These are phyloP conservation scores for Tausonia pullulans DNA, from an alignment of 1,284 basidiomycete species.

Conservation along the genomic window DNA sequence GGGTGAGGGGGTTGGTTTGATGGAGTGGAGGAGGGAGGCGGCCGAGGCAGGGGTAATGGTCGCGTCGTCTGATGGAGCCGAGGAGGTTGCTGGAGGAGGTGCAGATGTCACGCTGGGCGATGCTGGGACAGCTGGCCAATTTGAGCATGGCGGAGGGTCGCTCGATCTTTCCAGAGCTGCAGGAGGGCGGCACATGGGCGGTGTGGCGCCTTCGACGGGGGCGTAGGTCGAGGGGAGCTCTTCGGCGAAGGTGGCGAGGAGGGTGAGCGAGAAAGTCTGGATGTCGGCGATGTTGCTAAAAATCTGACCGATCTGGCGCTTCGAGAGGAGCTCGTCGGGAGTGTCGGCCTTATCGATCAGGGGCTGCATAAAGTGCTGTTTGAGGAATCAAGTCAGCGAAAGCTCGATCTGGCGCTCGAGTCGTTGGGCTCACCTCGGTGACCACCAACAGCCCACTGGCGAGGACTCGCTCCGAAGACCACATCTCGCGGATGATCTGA, in stretches of 20 bases:
- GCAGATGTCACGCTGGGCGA: not conserved
- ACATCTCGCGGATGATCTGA: slow-evolving; percentile 60
- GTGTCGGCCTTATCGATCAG: slow-evolving; percentile 59
- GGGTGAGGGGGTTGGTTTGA: not conserved
- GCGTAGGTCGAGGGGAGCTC: slow-evolving; percentile 38
- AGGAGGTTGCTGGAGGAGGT: not conserved
- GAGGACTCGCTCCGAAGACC: slow-evolving; percentile 66
- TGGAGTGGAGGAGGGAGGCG: slow-evolving; percentile 19
- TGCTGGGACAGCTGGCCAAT: not conserved
- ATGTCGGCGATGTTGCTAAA: slow-evolving; percentile 89
- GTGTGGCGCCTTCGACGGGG: slow-evolving; percentile 21
- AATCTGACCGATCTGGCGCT: slow-evolving; percentile 56
- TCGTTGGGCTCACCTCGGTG: slow-evolving; percentile 48
- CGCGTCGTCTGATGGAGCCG: not conserved
- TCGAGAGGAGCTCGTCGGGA: slow-evolving; percentile 52
- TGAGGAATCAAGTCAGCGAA: not conserved
- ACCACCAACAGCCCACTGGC: slow-evolving; percentile 67
- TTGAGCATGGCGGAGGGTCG: not conserved
- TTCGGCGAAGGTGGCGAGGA: slow-evolving; percentile 49
- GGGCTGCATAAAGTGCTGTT: slow-evolving; percentile 63
- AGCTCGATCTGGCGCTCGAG: slow-evolving; percentile 5
- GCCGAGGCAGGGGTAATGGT: slow-evolving; percentile 13
- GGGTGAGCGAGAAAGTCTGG: slow-evolving; percentile 73
- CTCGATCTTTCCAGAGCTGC: not conserved
- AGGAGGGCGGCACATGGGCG: not conserved